Percentiles rank a stretch among this genome's conserved stretches.
Evolutionary conservation across 2,329 filamentous ascomycete genomes (phyloP).

Genomic region (Fusarium veterinarium): DNA sequence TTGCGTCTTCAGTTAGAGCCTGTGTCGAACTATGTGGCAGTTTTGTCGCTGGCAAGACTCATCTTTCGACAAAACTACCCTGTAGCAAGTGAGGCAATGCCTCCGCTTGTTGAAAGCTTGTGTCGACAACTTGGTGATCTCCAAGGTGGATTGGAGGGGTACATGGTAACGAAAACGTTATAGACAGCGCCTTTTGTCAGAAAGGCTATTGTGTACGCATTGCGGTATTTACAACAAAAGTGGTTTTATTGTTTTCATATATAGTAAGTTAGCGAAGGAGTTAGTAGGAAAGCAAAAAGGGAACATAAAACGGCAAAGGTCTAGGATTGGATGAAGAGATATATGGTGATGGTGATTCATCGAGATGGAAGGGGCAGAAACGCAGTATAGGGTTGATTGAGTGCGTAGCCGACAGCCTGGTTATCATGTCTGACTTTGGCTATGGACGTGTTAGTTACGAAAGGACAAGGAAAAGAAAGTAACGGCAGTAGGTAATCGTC

Average conservation of each 20-base stretch:
- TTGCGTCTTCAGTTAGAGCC: conserved; percentile 26
- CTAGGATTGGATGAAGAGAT: neutral
- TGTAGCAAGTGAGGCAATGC: conserved; percentile 29
- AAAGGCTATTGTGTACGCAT: neutral
- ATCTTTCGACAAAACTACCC: conserved; percentile 39
- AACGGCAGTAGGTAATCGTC: neutral
- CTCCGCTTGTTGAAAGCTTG: conserved; percentile 38
- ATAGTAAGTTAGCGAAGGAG: conserved; percentile 33
- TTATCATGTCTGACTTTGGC: neutral
- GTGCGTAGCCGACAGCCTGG: neutral
- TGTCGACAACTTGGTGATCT: conserved; percentile 36
- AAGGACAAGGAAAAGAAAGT: neutral
- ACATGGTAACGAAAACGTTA: neutral
- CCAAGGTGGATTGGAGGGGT: conserved; percentile 2
- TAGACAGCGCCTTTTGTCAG: neutral
- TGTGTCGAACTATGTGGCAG: conserved; percentile 25
- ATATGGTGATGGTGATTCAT: neutral
- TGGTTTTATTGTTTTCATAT: conserved; percentile 7
- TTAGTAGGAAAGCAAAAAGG: conserved; percentile 23
- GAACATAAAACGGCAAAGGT: conserved; percentile 6
- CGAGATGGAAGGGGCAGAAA: neutral
- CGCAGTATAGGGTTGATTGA: neutral
- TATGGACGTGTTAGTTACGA: neutral
- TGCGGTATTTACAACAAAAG: conserved; percentile 8
- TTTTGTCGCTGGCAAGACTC: conserved; percentile 27